These are phyloP conservation scores for Hamamelis virginiana DNA, from an alignment of 164 flowering plant genomes.

Conservation along the genomic window DNA sequence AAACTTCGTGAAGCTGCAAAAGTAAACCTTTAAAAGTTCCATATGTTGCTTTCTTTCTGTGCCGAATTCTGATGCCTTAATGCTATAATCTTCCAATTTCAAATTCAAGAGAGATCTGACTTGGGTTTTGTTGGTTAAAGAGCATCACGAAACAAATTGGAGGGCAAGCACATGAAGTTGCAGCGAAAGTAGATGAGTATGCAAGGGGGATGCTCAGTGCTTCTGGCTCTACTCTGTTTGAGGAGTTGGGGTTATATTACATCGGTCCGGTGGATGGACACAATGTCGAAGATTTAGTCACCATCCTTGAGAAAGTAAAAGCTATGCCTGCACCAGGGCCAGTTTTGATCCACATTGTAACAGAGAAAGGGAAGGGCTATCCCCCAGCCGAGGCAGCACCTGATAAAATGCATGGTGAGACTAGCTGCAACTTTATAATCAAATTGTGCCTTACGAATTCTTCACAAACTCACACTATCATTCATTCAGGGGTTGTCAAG, in stretches of 20 bases:
- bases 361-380: slow-evolving; percentile 94
- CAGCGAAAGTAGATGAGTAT: slow-evolving; percentile 83
- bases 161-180: slow-evolving; percentile 61
- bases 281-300: slow-evolving; percentile 64
- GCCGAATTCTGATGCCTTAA: background rate
- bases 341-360: slow-evolving; percentile 80
- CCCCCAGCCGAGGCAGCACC: slow-evolving; percentile 87
- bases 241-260: slow-evolving; percentile 86
- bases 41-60: background rate
- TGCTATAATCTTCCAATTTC: background rate
- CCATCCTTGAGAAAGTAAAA: slow-evolving; percentile 69
- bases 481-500: slow-evolving; percentile 73
- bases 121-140: slow-evolving; percentile 27
- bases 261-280: slow-evolving; percentile 96
- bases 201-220: slow-evolving; percentile 82
- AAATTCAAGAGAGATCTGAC: slow-evolving; percentile 7
- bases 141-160: slow-evolving; percentile 77
- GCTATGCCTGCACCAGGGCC: slow-evolving; percentile 84
- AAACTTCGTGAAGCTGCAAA: slow-evolving; percentile 84
- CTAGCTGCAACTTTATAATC: background rate
- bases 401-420: slow-evolving; percentile 94
- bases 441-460: background rate
- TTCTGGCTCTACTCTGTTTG: slow-evolving; percentile 72
- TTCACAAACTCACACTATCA: slow-evolving; percentile 5
- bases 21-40: slow-evolving; percentile 31